Evolutionary conservation across 208 protist species (phyloP), one percentile per base, ranked within the genome.

Genomic region (Wallacemonas sp.): DNA sequence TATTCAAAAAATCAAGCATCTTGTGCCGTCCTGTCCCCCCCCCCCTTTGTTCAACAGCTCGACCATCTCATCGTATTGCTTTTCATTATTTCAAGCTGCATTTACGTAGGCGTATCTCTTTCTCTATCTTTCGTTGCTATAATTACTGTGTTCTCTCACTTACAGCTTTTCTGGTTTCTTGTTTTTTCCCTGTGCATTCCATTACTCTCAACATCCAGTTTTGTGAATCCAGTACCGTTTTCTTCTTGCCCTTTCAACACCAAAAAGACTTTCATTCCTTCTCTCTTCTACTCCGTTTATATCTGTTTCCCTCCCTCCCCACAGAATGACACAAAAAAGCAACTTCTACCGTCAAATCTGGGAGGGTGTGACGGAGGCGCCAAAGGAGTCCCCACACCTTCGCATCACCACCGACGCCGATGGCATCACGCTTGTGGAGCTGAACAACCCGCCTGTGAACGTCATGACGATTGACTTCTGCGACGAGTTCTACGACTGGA

Each of bases 401-500:
- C 68, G 66, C 29, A 52, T 79, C 1, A 71, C 72, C 9, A 74
- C 62, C 17, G 63, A 43, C 23, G 77, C 65, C 3, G 48, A 65
- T 19, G 77, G 77, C 47, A 72, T 83, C 30, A 66, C 73, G 2
- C 58, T 61, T 2, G 43, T 85, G 47, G 39, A 65, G 30, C 56
- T 85, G 41, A 63, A 39, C 26, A 67, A 67, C 34, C 61, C 68
- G 6, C 74, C 79, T 6, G 70, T 78, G 26, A 85, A 85, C 66
- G 56, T 65, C 30, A 58, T 85, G 9, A 74, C 46, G 55, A 5
- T 74, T 11, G 60, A 80, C 21, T 30, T 85, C 19, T 39, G 80
- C 44, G 41, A 68, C 14, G 70, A 77, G 63, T 39, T 85, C 41
- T 78, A 80, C 64, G 65, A 65, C 12, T 81, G 73, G 70, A 52